Evolutionary conservation across 2,329 filamentous ascomycete genomes (phyloP).

Genomic region (Trichoderma arundinaceum): DNA sequence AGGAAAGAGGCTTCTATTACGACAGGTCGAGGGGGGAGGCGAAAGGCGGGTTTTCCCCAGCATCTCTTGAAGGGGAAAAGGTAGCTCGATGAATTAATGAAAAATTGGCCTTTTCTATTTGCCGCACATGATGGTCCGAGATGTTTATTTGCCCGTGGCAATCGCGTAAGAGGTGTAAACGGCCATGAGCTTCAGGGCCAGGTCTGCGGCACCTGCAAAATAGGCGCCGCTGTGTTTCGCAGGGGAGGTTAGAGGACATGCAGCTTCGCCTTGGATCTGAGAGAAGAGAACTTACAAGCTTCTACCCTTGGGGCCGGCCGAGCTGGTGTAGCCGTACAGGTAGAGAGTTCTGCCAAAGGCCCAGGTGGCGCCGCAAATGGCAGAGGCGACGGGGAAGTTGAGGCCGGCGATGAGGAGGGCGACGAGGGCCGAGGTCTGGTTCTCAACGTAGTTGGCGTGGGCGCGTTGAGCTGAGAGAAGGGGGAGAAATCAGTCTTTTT

Average conservation of each 20-base stretch:
- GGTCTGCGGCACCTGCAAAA: conserved; percentile 45
- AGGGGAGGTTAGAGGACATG: conserved; percentile 31
- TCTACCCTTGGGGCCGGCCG: conserved; percentile 53
- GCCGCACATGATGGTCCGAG: neutral
- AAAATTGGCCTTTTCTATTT: neutral
- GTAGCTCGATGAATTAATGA: neutral
- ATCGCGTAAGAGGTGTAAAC: conserved; percentile 50
- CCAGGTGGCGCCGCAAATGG: conserved; percentile 59
- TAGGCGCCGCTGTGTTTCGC: conserved; percentile 44
- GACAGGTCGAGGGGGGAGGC: neutral
- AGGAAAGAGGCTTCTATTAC: neutral
- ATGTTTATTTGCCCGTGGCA: conserved; percentile 41
- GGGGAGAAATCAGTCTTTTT: conserved; percentile 3
- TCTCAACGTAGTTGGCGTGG: conserved; percentile 69
- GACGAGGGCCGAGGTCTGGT: conserved; percentile 58
- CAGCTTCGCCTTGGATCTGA: neutral
- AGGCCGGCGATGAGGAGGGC: conserved; percentile 63
- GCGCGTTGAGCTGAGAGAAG: conserved; percentile 58
- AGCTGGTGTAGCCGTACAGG: conserved; percentile 58
- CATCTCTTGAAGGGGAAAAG: neutral
- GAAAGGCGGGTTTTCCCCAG: neutral
- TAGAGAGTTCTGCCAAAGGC: conserved; percentile 59
- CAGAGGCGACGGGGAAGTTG: conserved; percentile 57
- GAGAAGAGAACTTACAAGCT: conserved; percentile 40
- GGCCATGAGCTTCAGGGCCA: conserved; percentile 51